Evolutionary conservation across 1,284 basidiomycete genomes (phyloP).

Genomic region (Sphaerobolus stellatus): DNA sequence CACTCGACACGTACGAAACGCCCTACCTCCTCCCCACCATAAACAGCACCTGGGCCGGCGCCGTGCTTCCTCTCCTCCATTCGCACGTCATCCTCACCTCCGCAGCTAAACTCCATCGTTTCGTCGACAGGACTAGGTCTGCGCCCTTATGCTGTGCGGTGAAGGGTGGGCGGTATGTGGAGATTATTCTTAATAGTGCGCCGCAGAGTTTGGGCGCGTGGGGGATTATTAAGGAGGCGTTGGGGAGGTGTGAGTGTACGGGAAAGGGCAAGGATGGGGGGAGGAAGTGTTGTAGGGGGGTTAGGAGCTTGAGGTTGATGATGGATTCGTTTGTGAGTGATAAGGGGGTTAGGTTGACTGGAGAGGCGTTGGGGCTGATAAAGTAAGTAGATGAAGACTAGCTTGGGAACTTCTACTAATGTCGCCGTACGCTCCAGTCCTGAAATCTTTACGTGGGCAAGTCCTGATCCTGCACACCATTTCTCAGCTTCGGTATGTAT

Average conservation of each 20-base stretch:
- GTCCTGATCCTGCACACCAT: conserved; percentile 58
- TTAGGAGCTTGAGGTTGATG: conserved; percentile 33
- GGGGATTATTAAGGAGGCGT: conserved; percentile 24
- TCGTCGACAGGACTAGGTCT: too few relatives aligned
- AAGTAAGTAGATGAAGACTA: not conserved
- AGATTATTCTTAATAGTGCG: conserved; percentile 32
- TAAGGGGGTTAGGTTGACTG: conserved; percentile 34
- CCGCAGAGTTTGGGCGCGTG: conserved; percentile 31
- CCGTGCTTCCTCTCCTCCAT: conserved; percentile 28
- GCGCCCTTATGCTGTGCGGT: conserved; percentile 27
- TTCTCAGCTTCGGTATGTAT: conserved; percentile 58
- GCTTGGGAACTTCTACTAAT: too few relatives aligned
- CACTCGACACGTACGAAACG: conserved; percentile 20
- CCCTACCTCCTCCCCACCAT: conserved; percentile 28
- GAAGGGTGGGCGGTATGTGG: conserved; percentile 19
- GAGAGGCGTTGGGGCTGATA: conserved; percentile 38
- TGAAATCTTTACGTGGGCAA: conserved; percentile 50
- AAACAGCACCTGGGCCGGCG: conserved; percentile 23
- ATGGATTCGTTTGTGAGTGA: conserved; percentile 46
- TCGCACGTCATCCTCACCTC: conserved; percentile 32
- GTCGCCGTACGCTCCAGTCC: conserved; percentile 36
- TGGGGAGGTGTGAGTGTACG: conserved; percentile 22
- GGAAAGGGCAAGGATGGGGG: conserved; percentile 28
- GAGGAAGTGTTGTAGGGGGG: conserved; percentile 2
- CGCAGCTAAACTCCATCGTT: conserved; percentile 30